Base-by-base conservation (phyloP, 1,284 basidiomycete genomes). In the Gomphus bonarii region DNA sequence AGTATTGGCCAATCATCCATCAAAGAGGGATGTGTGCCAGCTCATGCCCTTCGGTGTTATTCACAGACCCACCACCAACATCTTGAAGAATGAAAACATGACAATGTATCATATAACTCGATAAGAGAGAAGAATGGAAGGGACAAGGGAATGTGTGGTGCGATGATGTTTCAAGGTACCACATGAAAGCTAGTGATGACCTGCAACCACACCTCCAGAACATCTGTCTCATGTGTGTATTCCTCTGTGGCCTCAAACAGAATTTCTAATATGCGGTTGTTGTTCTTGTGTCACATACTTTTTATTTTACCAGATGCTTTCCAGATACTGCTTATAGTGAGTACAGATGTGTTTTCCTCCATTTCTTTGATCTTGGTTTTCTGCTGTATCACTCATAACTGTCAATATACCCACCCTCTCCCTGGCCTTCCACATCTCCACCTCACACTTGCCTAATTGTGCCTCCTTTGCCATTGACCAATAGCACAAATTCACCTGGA, bases 1-100 rank as follows among this genome's bases (percentile, higher is more conserved):
- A 80, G n/a, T n/a, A n/a, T n/a, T n/a, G n/a, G n/a, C n/a, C n/a
- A 56, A 80, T 72, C 78, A 80, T 80, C 79, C 78, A 80, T 1
- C n/a, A 75, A 16, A 80, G 67, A 3, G 78, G 69, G 46, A 80
- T 80, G 28, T 75, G 73, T 0, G 78, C 74, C 1, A 80, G 67
- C 35, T 75, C 76, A 61, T 80, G 68, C 3, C 70, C 71, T 2
- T 73, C 75, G 33, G 70, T 71, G 64, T 84, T 82, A 35, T 67
- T 66, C 0, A 81, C 80, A 0, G 74, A 73, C 20, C 79, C 77
- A 38, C 79, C 79, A n/a, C n/a, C n/a, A 38, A 80, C 68, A 55
- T 80, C 78, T 78, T 12, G 6, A n/a, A 8, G 3, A 16, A 10
- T 4, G n/a, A 16, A 40, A 16, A 3, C 6, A 40, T 16, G 38